phyloP scores from a whole-genome alignment of 352 stramenopile genomes.

The Pythium oligandrum region DNA sequence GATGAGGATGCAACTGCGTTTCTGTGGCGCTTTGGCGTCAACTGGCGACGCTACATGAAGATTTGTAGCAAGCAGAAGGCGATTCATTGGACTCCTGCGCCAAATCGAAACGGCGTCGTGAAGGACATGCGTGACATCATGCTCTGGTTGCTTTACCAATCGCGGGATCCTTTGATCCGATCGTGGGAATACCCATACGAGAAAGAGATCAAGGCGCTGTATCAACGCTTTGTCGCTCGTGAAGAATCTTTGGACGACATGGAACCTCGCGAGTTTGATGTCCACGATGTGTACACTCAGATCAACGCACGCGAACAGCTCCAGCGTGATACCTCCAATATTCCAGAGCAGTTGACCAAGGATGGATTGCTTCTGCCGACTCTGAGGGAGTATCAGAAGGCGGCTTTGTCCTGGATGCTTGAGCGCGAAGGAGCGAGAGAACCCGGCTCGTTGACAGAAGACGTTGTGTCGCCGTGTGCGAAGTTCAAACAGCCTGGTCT shows the following conservation, averaged over 20 bases:
- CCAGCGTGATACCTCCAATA: conserved; percentile 20
- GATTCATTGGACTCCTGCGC: conserved; percentile 9
- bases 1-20: conserved; percentile 8
- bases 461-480: not conserved
- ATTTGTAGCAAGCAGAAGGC: conserved; percentile 3
- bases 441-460: not conserved
- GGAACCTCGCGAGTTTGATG: conserved; percentile 25
- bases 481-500: too few relatives aligned
- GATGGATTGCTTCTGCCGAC: conserved; percentile 54
- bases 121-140: conserved; percentile 41
- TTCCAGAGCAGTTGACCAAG: conserved; percentile 13
- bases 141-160: conserved; percentile 46
- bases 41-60: conserved; percentile 29
- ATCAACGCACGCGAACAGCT: conserved; percentile 42
- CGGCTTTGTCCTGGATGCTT: conserved; percentile 94
- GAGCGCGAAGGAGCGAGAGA: conserved; percentile 70
- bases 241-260: not conserved
- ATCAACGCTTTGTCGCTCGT: conserved; percentile 16
- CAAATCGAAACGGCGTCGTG: conserved; percentile 6
- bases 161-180: conserved; percentile 1
- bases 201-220: conserved; percentile 50
- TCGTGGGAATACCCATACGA: conserved; percentile 44
- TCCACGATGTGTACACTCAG: conserved; percentile 53
- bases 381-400: conserved; percentile 96
- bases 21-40: conserved; percentile 27